Conservation (phyloP, 371 early-diverging fungal genomes). For the Dinochytrium kinnereticum region DNA sequence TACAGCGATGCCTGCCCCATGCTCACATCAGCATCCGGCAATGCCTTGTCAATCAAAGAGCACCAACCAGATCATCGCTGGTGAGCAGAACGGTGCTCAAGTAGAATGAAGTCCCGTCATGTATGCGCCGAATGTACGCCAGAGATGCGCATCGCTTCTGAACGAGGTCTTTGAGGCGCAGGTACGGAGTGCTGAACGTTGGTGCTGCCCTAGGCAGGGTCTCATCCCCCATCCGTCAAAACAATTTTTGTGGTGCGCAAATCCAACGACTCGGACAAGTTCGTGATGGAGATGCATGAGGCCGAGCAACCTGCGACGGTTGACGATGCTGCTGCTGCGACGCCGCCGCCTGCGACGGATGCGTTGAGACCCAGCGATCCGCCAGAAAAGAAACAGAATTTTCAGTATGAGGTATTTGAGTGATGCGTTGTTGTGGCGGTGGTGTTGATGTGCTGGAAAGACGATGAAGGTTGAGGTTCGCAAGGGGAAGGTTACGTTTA, state of each 20-base stretch:
- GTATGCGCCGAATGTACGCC: constrained; percentile 27
- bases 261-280: neutral
- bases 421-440: neutral
- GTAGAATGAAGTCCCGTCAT: constrained; percentile 30
- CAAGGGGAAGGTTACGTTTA: constrained; percentile 24
- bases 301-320: neutral
- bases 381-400: neutral
- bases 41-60: neutral
- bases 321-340: no score
- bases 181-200: constrained; percentile 5
- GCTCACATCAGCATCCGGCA: neutral
- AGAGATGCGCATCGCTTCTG: constrained; percentile 21
- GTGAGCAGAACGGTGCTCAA: constrained; percentile 29
- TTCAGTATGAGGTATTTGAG: neutral
- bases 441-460: neutral
- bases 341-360: no score
- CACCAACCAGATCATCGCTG: constrained; percentile 25
- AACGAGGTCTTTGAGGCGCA: constrained; percentile 19
- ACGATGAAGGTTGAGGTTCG: neutral
- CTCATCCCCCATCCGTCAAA: neutral
- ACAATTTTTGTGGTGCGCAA: neutral
- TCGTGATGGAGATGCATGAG: neutral
- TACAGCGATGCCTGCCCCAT: constrained; percentile 26
- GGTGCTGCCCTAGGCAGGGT: constrained; percentile 1
- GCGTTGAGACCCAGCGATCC: no score